These are phyloP conservation scores for Neofusicoccum ribis DNA, from an alignment of 2,329 filamentous ascomycete genomes.

Conservation along the genomic window DNA sequence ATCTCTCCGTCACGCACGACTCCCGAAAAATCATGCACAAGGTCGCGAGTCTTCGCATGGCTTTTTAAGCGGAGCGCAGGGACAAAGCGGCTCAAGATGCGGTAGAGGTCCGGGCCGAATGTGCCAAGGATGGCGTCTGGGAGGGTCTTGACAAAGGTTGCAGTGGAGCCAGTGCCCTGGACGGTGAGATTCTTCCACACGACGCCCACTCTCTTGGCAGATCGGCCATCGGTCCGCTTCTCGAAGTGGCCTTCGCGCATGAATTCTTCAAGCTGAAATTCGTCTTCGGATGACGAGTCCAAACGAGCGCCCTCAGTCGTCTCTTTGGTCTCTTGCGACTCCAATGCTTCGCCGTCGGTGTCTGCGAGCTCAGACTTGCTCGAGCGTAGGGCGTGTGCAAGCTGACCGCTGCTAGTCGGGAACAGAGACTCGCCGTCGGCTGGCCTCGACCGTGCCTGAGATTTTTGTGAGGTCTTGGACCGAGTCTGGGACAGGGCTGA, in stretches of 20 bases:
- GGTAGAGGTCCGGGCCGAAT: conserved; percentile 78
- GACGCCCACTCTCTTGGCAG: conserved; percentile 76
- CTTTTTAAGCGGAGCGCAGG: conserved; percentile 53
- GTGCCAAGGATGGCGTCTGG: conserved; percentile 74
- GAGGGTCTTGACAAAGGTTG: conserved; percentile 69
- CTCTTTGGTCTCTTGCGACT: conserved; percentile 31
- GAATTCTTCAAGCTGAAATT: conserved; percentile 69
- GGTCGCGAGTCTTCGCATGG: conserved; percentile 51
- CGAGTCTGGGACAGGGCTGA: conserved; percentile 47
- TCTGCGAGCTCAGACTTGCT: conserved; percentile 13
- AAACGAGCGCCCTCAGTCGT: conserved; percentile 25
- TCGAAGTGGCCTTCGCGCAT: conserved; percentile 75
- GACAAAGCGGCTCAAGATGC: conserved; percentile 57
- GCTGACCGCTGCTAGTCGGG: conserved; percentile 25
- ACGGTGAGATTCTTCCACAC: conserved; percentile 76
- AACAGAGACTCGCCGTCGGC: not conserved
- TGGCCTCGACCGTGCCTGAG: not conserved
- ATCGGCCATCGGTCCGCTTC: conserved; percentile 65
- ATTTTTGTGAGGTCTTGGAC: not conserved
- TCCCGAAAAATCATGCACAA: conserved; percentile 69
- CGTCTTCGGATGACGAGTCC: conserved; percentile 52
- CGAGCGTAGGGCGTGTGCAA: not conserved
- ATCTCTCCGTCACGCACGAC: conserved; percentile 69
- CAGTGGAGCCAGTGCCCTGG: conserved; percentile 66
- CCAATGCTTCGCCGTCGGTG: conserved; percentile 26